phyloP scores from a whole-genome alignment of 139 green algal genomes.

The Asterochloris erici region DNA sequence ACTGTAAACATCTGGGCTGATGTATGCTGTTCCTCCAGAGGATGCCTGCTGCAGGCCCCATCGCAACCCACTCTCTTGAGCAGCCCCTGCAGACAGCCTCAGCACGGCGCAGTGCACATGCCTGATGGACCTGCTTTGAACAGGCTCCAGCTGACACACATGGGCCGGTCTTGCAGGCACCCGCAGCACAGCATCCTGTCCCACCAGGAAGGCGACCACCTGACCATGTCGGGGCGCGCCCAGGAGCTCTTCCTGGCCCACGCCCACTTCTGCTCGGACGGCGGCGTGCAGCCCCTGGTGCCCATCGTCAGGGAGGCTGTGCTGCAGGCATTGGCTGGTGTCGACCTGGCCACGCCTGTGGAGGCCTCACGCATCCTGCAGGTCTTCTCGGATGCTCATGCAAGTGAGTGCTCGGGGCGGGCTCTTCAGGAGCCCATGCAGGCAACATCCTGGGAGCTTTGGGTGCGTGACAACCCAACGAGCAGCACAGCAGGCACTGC shows the following conservation, averaged over 20 bases:
- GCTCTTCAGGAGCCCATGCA: too few species aligned
- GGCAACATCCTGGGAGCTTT: too few species aligned
- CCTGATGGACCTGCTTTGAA: background rate
- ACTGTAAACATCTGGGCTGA: too few species aligned
- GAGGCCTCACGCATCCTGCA: constrained; percentile 10
- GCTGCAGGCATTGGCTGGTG: background rate
- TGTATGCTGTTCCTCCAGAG: too few species aligned
- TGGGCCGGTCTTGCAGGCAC: background rate
- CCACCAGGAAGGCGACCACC: constrained; percentile 20
- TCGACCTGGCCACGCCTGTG: constrained; percentile 22
- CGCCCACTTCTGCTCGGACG: constrained; percentile 40
- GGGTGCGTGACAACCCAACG: too few species aligned
- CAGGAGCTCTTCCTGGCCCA: constrained; percentile 49
- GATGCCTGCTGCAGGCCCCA: background rate
- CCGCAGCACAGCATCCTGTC: constrained; percentile 10
- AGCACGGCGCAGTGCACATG: background rate
- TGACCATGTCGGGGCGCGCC: constrained; percentile 10
- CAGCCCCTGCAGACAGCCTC: background rate
- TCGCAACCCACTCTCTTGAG: background rate
- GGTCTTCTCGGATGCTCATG: constrained; percentile 1
- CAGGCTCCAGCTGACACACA: background rate
- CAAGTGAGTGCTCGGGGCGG: too few species aligned
- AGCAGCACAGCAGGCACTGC: too few species aligned
- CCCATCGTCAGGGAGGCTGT: constrained; percentile 15
- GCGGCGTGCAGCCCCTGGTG: constrained; percentile 16